These are phyloP conservation scores for Penicillium soppii DNA, from an alignment of 495 filamentous ascomycete species.

Conservation along the genomic window DNA sequence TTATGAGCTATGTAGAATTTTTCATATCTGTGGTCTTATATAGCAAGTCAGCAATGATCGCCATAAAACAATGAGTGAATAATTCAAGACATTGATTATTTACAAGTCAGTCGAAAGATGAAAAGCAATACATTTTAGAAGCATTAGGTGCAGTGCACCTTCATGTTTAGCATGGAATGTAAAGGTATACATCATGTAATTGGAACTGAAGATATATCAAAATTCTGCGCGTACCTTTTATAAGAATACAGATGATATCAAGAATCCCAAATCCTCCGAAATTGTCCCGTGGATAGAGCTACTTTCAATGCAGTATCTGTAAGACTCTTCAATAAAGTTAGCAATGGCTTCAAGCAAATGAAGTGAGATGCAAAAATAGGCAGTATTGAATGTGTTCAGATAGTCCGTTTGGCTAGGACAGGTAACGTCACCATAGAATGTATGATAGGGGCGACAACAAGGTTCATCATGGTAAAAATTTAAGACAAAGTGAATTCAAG, in stretches of 20 bases:
- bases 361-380: constrained; percentile 16
- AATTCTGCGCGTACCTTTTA: constrained; percentile 20
- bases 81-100: constrained; percentile 11
- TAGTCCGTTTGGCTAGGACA: constrained; percentile 89
- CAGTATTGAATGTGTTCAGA: constrained; percentile 52
- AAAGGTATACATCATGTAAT: constrained; percentile 64
- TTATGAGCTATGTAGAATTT: constrained; percentile 6
- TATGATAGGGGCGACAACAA: constrained; percentile 94
- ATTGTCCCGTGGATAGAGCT: not conserved
- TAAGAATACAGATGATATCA: not conserved
- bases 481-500: constrained; percentile 7
- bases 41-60: constrained; percentile 37
- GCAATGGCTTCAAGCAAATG: constrained; percentile 18
- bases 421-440: constrained; percentile 81
- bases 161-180: constrained; percentile 94
- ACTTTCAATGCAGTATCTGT: constrained; percentile 5
- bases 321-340: constrained; percentile 30
- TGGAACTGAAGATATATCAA: constrained; percentile 5
- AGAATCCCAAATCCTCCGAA: not conserved
- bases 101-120: constrained; percentile 89
- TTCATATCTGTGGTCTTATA: constrained; percentile 19
- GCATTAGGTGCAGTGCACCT: constrained; percentile 63
- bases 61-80: constrained; percentile 23
- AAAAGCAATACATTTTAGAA: constrained; percentile 81
- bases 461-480: constrained; percentile 70